Evolutionary conservation across 345 rosid genomes (phyloP), one percentile per base, ranked within the genome.

Genomic region (Eucalyptus sp.): DNA sequence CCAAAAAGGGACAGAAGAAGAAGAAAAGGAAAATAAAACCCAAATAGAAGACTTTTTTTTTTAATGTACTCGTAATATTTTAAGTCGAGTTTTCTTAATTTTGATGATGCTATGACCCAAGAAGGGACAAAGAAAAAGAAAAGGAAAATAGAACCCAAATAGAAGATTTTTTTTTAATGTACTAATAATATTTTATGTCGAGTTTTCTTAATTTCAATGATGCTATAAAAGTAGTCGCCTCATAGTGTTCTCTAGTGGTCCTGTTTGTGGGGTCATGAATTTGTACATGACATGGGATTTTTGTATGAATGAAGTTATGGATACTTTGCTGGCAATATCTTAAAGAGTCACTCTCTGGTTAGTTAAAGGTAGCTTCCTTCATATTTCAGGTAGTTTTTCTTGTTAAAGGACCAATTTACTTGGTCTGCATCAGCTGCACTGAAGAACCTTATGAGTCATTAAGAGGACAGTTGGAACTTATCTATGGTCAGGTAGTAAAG

Each of bases 371-470:
- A 76, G 83, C 48, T 76, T 76, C 14, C 48, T 37, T 41, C 83
- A 37, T 76, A 37, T 76, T 76, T 76, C 92, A 98, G 99, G 99
- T 98, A 86, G 95, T 96, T 89, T 98, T 98, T 94, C 98, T 98
- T 86, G 98, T 98, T 66, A 98, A 98, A 92, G 99, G 99, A 76
- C 99, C 99, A 44, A 96, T 98, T 90, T 98, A 98, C 92, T 92
- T 97, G 88, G 99, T 97, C 66, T 97, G 99, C 94, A 98, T 98
- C 93, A 95, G 98, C 93, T 96, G 98, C 93, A 96, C 99, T 25
- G 98, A 96, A 91, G 99, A 98, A 91, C 96, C 99, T 49, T 96
- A 96, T 91, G 99, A 96, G 87, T 96, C 96, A 52, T 92, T 98
- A 87, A 95, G 91, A 92, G 98, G 95, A 79, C 99, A 98, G 90